Conservation (phyloP, 1,284 basidiomycete genomes). For the Pyrrhoderma noxium region DNA sequence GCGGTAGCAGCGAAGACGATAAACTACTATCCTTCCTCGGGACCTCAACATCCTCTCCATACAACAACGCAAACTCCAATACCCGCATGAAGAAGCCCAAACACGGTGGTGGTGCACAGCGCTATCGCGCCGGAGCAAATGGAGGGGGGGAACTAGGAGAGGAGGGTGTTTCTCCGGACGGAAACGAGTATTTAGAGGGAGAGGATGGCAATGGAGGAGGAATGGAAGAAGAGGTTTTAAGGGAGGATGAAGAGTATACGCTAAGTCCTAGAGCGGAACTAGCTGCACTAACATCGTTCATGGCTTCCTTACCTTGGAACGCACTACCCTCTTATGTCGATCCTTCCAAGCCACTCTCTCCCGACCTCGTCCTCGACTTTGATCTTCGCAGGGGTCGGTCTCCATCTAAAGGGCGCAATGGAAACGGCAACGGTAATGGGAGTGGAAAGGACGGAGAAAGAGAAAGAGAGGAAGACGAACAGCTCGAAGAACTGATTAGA, state of each 20-base stretch:
- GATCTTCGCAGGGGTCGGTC: constrained; percentile 36
- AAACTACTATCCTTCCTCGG: too few species aligned
- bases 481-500: constrained; percentile 46
- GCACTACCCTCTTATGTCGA: constrained; percentile 64
- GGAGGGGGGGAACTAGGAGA: too few species aligned
- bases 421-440: constrained; percentile 28
- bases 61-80: too few species aligned
- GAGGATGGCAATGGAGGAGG: too few species aligned
- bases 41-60: too few species aligned
- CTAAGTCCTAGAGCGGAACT: constrained; percentile 60
- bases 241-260: constrained; percentile 23
- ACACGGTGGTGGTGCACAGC: too few species aligned
- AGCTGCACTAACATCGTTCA: constrained; percentile 69
- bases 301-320: constrained; percentile 74
- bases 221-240: constrained; percentile 10
- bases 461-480: constrained; percentile 23
- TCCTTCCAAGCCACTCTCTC: constrained; percentile 61
- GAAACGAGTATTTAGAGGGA: too few species aligned
- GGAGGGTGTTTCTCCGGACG: too few species aligned
- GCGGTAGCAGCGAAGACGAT: too few species aligned
- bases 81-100: too few species aligned
- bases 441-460: constrained; percentile 40
- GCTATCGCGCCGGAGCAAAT: too few species aligned
- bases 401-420: too few species aligned
- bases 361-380: constrained; percentile 76